Evolutionary conservation across 768 basidiomycete genomes (phyloP).

Genomic region (Hemileccinum impolitum): DNA sequence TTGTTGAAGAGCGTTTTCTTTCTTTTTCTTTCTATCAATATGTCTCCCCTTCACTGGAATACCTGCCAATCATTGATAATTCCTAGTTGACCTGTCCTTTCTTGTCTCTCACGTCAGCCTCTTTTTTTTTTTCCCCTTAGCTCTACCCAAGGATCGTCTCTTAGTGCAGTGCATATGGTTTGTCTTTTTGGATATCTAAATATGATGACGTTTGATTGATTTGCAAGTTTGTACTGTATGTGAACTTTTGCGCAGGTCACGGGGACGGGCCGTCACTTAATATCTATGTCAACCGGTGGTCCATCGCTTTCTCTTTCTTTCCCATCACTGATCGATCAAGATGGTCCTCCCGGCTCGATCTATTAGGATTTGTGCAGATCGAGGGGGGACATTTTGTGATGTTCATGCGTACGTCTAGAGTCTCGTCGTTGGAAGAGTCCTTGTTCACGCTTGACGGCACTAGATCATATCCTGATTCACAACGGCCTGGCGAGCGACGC

Average conservation of each 20-base stretch:
- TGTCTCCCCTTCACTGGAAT: conserved; percentile 7
- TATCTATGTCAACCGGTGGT: too few species aligned
- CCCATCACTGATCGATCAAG: not conserved
- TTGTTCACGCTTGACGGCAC: not conserved
- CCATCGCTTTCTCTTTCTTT: not conserved
- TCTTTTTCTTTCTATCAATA: conserved; percentile 21
- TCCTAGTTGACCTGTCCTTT: conserved; percentile 22
- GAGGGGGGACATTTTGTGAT: conserved; percentile 93
- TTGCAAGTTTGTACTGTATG: too few species aligned
- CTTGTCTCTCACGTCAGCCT: not conserved
- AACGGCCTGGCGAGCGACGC: conserved; percentile 54
- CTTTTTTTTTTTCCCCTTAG: not conserved
- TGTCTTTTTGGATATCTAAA: conserved; percentile 18
- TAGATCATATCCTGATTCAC: conserved; percentile 74
- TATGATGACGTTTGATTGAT: not conserved
- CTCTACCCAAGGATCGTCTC: not conserved
- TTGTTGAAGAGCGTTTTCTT: conserved; percentile 8
- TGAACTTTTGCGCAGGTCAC: too few species aligned
- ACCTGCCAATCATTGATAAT: conserved; percentile 24
- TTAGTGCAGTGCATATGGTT: conserved; percentile 19
- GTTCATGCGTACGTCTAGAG: conserved; percentile 80
- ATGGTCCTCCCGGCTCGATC: conserved; percentile 62
- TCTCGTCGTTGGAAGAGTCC: conserved; percentile 4
- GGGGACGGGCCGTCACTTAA: too few species aligned
- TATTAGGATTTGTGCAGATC: conserved; percentile 81